A percentile compares a stretch with the other conserved stretches of the same genome.
Evolutionary conservation across 2,329 filamentous ascomycete genomes (phyloP).

Genomic region (Aspergillus ochraceus): DNA sequence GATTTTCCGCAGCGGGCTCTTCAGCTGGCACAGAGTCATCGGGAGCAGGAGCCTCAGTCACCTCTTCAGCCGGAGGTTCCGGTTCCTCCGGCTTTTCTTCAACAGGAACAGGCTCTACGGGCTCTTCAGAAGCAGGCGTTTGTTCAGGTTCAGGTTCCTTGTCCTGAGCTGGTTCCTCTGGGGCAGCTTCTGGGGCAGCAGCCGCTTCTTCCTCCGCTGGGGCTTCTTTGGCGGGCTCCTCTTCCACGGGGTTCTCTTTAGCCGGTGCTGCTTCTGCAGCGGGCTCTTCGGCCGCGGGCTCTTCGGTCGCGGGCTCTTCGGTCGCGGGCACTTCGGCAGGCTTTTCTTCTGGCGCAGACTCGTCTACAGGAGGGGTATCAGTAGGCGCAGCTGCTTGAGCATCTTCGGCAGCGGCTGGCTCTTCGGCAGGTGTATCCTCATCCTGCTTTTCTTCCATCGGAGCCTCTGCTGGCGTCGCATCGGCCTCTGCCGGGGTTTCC

Average conservation of each 20-base stretch:
- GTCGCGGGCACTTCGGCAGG: not conserved
- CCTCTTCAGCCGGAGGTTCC: conserved; percentile 4
- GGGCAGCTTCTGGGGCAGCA: conserved; percentile 10
- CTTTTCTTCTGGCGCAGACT: conserved; percentile 4
- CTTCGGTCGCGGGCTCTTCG: conserved; percentile 1
- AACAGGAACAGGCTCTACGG: conserved; percentile 5
- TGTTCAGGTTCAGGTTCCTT: conserved; percentile 15
- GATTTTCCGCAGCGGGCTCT: conserved; percentile 13
- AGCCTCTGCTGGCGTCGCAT: conserved; percentile 10
- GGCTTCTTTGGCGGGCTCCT: conserved; percentile 15
- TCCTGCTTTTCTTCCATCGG: conserved; percentile 1
- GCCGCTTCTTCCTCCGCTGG: conserved; percentile 15
- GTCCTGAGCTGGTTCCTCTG: conserved; percentile 13
- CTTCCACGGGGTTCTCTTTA: conserved; percentile 13
- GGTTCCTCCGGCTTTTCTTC: conserved; percentile 7
- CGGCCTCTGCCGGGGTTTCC: conserved; percentile 8
- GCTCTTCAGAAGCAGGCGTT: conserved; percentile 12
- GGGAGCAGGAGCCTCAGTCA: conserved; percentile 14
- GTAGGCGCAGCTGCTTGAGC: conserved; percentile 9
- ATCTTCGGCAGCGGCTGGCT: conserved; percentile 16
- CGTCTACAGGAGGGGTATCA: conserved; percentile 1
- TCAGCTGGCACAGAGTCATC: conserved; percentile 14
- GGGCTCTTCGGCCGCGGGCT: not conserved
- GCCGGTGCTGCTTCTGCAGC: not conserved
- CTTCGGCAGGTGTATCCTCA: conserved; percentile 16